These are phyloP conservation scores for Lentinula sp. DNA, from an alignment of 768 basidiomycete genomes.

Conservation along the genomic window DNA sequence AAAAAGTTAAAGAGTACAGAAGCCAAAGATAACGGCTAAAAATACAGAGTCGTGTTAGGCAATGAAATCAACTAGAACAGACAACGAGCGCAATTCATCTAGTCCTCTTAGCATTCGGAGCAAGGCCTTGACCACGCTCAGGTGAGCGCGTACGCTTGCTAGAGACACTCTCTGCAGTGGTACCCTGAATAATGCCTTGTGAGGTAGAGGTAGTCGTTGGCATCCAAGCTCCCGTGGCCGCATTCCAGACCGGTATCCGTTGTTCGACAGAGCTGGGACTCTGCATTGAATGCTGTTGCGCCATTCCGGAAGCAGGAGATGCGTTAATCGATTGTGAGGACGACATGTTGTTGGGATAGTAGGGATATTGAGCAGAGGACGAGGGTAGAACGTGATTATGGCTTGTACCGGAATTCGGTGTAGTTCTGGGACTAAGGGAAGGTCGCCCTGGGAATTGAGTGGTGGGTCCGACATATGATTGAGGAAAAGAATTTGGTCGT, in stretches of 20 bases:
- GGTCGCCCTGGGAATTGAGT: not conserved
- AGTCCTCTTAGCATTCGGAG: not conserved
- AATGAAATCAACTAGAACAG: not conserved
- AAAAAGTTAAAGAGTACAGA: not conserved
- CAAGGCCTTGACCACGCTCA: not conserved
- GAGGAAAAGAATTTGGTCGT: not conserved
- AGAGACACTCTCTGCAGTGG: not conserved
- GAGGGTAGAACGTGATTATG: not conserved
- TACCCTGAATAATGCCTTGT: not conserved
- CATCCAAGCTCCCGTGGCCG: constrained; percentile 2
- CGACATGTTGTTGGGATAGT: not conserved
- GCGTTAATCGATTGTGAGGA: not conserved
- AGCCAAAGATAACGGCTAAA: not conserved
- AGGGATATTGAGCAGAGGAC: not conserved
- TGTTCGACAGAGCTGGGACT: not conserved
- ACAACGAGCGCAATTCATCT: not conserved
- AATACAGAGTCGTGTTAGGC: not conserved
- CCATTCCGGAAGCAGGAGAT: not conserved
- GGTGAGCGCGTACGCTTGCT: not conserved
- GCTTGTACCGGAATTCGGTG: not conserved
- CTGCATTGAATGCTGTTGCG: not conserved
- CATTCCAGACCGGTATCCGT: constrained; percentile 2
- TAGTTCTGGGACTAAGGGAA: not conserved
- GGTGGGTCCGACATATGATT: not conserved
- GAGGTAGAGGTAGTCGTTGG: not conserved